phyloP scores from a whole-genome alignment of 2,329 filamentous ascomycete genomes.

The Fragosphaeria purpurea region DNA sequence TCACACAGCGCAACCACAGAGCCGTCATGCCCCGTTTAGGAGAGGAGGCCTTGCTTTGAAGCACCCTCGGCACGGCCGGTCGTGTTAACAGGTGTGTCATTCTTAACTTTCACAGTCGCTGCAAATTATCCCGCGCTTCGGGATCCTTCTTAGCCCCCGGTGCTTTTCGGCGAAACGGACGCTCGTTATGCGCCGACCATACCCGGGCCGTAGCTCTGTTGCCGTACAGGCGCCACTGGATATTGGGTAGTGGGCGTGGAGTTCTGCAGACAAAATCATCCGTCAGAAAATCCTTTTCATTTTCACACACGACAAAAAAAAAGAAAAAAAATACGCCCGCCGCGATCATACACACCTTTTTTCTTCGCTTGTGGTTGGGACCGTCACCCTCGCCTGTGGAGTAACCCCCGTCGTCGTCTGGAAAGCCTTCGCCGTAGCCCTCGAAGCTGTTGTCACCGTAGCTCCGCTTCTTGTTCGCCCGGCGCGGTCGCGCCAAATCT shows the following conservation, averaged over 20 bases:
- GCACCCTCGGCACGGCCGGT: no score
- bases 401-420: slow-evolving; percentile 59
- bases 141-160: no score
- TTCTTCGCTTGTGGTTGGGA: slow-evolving; percentile 49
- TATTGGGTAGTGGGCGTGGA: slow-evolving; percentile 31
- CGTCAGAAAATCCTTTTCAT: no score
- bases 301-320: no score
- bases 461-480: slow-evolving; percentile 61
- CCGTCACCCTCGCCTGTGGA: slow-evolving; percentile 61
- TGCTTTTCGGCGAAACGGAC: no score
- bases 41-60: no score
- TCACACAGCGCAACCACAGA: no score
- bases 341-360: slow-evolving; percentile 43
- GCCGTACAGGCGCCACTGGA: slow-evolving; percentile 31
- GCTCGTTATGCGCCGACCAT: slow-evolving; percentile 44
- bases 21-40: no score
- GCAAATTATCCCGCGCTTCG: no score
- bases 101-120: no score
- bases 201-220: slow-evolving; percentile 47
- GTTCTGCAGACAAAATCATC: slow-evolving; percentile 26
- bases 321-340: no score
- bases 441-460: slow-evolving; percentile 68
- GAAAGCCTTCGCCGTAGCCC: slow-evolving; percentile 63
- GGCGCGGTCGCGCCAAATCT: slow-evolving; percentile 48
- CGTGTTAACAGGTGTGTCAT: no score